These are phyloP conservation scores for Picea abies DNA, from an alignment of 83 land plant species.

Conservation along the genomic window DNA sequence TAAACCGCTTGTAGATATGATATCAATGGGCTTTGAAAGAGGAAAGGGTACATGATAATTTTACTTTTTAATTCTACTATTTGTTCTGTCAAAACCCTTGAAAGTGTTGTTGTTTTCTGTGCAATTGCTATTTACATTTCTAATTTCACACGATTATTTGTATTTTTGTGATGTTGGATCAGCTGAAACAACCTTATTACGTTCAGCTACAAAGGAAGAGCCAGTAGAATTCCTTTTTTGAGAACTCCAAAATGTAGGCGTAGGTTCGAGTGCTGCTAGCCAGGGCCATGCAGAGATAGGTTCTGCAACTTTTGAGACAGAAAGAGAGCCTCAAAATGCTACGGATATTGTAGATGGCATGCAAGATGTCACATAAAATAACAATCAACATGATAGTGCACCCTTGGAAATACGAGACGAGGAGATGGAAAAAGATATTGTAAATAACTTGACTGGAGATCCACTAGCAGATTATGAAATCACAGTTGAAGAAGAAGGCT, in stretches of 20 bases:
- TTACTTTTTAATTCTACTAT: not conserved
- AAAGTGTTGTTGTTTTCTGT: not conserved
- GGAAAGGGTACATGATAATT: too few species aligned
- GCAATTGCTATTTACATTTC: too few species aligned
- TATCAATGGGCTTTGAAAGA: too few species aligned
- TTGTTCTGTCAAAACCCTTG: not conserved
- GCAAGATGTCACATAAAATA: slow-evolving; percentile 4
- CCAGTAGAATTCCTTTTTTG: slow-evolving; percentile 10
- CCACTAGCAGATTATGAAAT: slow-evolving; percentile 82
- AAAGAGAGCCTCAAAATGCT: slow-evolving; percentile 5
- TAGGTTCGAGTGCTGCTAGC: not conserved
- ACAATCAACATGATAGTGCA: slow-evolving; percentile 6
- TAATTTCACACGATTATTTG: too few species aligned
- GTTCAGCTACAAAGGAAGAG: not conserved
- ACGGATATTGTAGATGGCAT: not conserved
- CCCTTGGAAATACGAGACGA: too few species aligned
- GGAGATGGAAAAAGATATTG: too few species aligned
- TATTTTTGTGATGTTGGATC: not conserved
- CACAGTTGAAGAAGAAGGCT: slow-evolving; percentile 85
- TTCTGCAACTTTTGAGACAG: not conserved
- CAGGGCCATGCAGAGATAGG: too few species aligned
- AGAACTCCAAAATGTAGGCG: not conserved
- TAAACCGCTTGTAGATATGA: not conserved
- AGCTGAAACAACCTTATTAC: slow-evolving; percentile 8
- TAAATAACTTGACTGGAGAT: slow-evolving; percentile 33